A percentile compares a stretch with the other conserved stretches of the same genome.
Evolutionary conservation across 164 flowering plant species (phyloP).

Genomic region (Macadamia tetraphylla): DNA sequence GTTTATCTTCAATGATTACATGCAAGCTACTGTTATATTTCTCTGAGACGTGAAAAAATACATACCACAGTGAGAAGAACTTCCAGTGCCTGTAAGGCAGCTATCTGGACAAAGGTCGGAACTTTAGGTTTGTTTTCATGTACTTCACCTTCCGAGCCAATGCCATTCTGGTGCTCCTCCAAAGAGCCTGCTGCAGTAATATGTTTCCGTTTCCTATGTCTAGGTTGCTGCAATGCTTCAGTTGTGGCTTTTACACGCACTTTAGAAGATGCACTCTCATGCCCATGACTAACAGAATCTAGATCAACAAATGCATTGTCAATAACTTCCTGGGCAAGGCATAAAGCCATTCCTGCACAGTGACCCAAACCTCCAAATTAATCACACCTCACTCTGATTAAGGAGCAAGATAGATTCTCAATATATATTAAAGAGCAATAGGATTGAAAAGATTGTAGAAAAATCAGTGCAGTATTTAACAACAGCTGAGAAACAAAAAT

Average conservation of each 20-base stretch:
- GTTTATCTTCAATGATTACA: not conserved
- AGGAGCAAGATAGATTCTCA: not conserved
- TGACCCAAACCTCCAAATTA: not conserved
- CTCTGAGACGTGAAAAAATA: not conserved
- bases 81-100: slow-evolving; percentile 78
- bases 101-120: slow-evolving; percentile 57
- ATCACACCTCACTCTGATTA: not conserved
- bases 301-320: slow-evolving; percentile 54
- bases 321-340: slow-evolving; percentile 51
- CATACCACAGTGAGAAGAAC: slow-evolving; percentile 80
- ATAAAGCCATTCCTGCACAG: slow-evolving; percentile 57
- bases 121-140: slow-evolving; percentile 16
- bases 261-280: slow-evolving; percentile 9
- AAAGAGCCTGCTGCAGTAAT: slow-evolving; percentile 18
- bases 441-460: not conserved
- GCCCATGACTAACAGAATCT: slow-evolving; percentile 18
- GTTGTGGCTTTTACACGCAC: slow-evolving; percentile 16
- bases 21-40: not conserved
- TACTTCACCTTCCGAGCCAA: slow-evolving; percentile 23
- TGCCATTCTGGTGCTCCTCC: slow-evolving; percentile 27
- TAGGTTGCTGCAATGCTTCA: slow-evolving; percentile 21
- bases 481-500: not conserved
- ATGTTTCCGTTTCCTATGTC: slow-evolving; percentile 64
- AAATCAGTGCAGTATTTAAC: not conserved
- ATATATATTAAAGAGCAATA: not conserved